These are phyloP conservation scores for Magnaporthiopsis poae DNA, from an alignment of 2,329 filamentous ascomycete genomes.

Conservation along the genomic window DNA sequence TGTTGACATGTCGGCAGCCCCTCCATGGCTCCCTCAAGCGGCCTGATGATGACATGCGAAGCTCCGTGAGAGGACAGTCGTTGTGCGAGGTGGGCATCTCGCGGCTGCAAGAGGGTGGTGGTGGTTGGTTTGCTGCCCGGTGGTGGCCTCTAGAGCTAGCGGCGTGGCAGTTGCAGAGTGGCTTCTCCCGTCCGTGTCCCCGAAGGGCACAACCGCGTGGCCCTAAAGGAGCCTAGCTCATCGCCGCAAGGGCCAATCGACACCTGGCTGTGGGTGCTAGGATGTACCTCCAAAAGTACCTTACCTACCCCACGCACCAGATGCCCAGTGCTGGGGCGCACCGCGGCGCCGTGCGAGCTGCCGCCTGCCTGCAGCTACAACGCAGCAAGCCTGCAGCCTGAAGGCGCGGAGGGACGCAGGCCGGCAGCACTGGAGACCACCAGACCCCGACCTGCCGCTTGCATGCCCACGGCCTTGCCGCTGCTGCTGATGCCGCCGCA, in stretches of 20 bases:
- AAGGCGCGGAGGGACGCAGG: neutral
- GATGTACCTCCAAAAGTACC: neutral
- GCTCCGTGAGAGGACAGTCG: neutral
- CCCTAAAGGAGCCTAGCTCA: constrained; percentile 4
- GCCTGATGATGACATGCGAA: neutral
- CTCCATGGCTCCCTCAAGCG: neutral
- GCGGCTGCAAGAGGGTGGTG: neutral
- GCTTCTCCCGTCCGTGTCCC: constrained; percentile 3
- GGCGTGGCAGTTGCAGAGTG: constrained; percentile 7
- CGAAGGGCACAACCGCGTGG: constrained; percentile 5
- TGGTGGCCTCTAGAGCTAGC: neutral
- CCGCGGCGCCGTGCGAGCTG: neutral
- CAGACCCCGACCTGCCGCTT: neutral
- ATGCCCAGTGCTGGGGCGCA: neutral
- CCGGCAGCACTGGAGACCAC: neutral
- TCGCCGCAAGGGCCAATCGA: constrained; percentile 4
- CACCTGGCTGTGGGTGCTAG: constrained; percentile 7
- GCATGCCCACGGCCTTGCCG: neutral
- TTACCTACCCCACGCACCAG: constrained; percentile 4
- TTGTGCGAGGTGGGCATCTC: neutral
- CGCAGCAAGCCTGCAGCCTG: neutral
- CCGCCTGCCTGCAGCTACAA: neutral
- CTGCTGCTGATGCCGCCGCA: neutral
- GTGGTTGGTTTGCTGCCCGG: neutral
- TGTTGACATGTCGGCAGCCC: neutral